These are phyloP conservation scores for Cladosporium cucumerinum DNA, from an alignment of 2,329 filamentous ascomycete genomes.

Conservation along the genomic window DNA sequence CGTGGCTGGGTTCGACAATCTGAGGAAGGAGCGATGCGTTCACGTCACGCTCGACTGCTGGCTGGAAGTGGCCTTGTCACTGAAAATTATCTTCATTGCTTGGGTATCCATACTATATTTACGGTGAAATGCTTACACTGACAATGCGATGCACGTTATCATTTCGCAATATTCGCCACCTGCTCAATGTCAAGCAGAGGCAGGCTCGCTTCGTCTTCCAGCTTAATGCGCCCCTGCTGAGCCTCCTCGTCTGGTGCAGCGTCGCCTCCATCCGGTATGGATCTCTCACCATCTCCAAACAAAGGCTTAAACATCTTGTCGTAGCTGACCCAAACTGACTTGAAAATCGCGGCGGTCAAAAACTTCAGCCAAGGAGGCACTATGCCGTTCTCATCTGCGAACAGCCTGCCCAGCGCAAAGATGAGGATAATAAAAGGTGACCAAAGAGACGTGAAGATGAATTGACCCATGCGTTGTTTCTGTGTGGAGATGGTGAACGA, in stretches of 20 bases:
- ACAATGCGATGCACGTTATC: background rate
- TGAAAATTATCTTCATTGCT: background rate
- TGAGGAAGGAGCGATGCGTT: conserved; percentile 5
- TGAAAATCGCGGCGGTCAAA: conserved; percentile 53
- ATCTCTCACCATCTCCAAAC: conserved; percentile 86
- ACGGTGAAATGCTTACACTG: background rate
- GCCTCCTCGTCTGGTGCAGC: conserved; percentile 11
- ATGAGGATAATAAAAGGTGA: conserved; percentile 56
- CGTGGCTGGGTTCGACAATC: background rate
- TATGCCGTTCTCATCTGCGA: conserved; percentile 64
- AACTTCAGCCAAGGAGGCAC: conserved; percentile 65
- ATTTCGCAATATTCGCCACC: conserved; percentile 10
- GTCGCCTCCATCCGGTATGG: conserved; percentile 35
- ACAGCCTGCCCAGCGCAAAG: conserved; percentile 46
- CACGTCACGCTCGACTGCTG: conserved; percentile 5
- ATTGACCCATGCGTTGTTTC: conserved; percentile 64
- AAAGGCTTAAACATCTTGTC: conserved; percentile 60
- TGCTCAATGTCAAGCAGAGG: background rate
- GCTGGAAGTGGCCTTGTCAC: background rate
- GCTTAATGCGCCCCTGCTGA: background rate
- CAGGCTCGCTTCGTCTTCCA: conserved; percentile 2
- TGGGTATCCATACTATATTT: background rate
- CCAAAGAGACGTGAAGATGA: conserved; percentile 60
- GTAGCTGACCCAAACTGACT: conserved; percentile 61
- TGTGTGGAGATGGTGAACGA: conserved; percentile 67